Evolutionary conservation across 371 early-diverging fungal species (phyloP), one percentile per base, ranked within the genome.

Genomic region (Dinochytrium kinnereticum): DNA sequence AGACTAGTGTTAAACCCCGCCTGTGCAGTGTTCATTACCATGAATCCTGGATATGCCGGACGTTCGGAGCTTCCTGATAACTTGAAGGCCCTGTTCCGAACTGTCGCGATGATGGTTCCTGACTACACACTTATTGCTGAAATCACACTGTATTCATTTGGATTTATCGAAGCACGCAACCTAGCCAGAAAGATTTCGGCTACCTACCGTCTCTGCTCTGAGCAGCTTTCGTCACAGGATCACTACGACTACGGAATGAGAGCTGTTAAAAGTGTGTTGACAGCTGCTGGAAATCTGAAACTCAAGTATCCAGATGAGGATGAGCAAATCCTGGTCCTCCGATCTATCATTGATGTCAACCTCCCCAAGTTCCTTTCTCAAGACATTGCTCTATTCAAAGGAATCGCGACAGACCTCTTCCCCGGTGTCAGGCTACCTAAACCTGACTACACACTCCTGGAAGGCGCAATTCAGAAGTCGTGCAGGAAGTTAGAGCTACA

Each of bases 11-110:
- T 87, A 15, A 80, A 85, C 30, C 82, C 82, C 0, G 74, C 82
- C 31, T 86, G 86, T 65, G 87, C 86, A 3, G 87, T 87, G 5
- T 90, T 90, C 76, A 86, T 90, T 69, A 90, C 91, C 17, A 88
- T 90, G 88, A 90, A 90, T 78, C 85, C 89, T 17, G 89, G 89
- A 26, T 90, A 90, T 81, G 86, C 86, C 40, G 91, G 89, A 24
- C 81, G 91, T 19, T 85, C 84, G 26, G 86, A 86, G 70, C 79
- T 90, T 0, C 91, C 91, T 0, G 87, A 85, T 71, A 87, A 87
- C 75, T 72, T 90, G 49, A 88, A 85, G 69, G 88, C 88, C 0
- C 72, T 89, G 17, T 89, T 89, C 74, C 73, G 88, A 19, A 86
- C 88, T 15, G 87, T 88, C 19, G 85, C 85, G 0, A 89, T 89